Base-by-base conservation (phyloP, 805 yeast species). In the Ascoidea rubescens region DNA sequence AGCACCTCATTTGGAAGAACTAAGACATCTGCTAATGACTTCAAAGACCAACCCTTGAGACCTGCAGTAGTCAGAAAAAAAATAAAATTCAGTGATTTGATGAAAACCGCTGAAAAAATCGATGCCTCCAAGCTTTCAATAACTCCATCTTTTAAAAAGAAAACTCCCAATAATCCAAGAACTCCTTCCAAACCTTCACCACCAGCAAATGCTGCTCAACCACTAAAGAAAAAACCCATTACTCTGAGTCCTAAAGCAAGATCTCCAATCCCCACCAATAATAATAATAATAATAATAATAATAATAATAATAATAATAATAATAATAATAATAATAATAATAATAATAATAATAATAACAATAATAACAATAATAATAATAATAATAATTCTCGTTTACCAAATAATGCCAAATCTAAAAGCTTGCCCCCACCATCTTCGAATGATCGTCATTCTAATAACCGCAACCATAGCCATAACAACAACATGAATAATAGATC, bases 61-160 rank as follows among this genome's bases (percentile, higher is more conserved):
- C 48, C 33, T 6, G 50, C 59, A 14, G 45, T 62, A 12, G 59
- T 69, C 4, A 61, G 59, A 1, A 72, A 71, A 48, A 76, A 79
- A 61, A 64, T 82, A 62, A 77, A 80, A 16, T 84, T 82, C 61
- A 74, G 73, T 52, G 86, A 85, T 47, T 70, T 84, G 51, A 79
- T 84, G 85, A 78, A 78, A 60, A 78, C 78, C 61, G 93, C 91
- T 0, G 75, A 75, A 12, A 66, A 68, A 10, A 75, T 84, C 1
- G 85, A 83, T 60, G 69, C 72, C 31, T 72, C 62, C 55, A 72
- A 70, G 61, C 68, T 68, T 59, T 76, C 69, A 48, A 64, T 62
- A 57, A 71, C 62, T 53, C 71, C 68, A 16, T 54, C 52, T 5
- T 59, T 57, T 31, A 50, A 30, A 61, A n/a, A n/a, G n/a, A 67